Evolutionary conservation across 495 filamentous ascomycete genomes (phyloP).

Genomic region (Wilcoxina mikolae): DNA sequence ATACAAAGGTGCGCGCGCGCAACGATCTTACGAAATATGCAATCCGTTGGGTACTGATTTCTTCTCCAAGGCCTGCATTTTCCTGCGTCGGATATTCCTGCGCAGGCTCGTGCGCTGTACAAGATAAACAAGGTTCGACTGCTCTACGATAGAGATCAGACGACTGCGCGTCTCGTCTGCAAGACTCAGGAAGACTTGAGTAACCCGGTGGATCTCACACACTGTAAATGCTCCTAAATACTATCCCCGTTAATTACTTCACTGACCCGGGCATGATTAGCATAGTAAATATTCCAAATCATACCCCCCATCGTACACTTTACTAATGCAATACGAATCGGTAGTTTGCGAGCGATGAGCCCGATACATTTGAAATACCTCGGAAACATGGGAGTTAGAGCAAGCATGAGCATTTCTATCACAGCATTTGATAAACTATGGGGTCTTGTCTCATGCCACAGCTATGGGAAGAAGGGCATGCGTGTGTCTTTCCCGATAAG

Average conservation of each 20-base stretch:
- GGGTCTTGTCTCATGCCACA: constrained; percentile 82
- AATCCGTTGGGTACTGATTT: not conserved
- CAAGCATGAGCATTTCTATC: constrained; percentile 90
- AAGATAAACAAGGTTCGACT: constrained; percentile 66
- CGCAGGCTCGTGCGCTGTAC: constrained; percentile 69
- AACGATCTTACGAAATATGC: not conserved
- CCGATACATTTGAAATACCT: constrained; percentile 84
- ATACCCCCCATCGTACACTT: not conserved
- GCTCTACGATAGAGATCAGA: constrained; percentile 60
- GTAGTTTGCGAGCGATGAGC: constrained; percentile 61
- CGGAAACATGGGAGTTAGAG: constrained; percentile 75
- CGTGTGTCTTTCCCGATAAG: constrained; percentile 79
- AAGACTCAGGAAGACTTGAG: constrained; percentile 61
- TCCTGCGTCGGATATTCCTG: constrained; percentile 80
- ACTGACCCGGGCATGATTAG: not conserved
- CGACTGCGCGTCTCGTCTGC: constrained; percentile 71
- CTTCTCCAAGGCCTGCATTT: constrained; percentile 57
- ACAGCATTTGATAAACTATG: constrained; percentile 73
- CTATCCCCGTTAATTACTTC: not conserved
- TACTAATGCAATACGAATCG: not conserved
- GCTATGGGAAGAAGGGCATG: constrained; percentile 65
- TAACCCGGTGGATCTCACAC: constrained; percentile 66
- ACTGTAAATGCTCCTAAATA: constrained; percentile 41
- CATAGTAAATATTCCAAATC: constrained; percentile 4
- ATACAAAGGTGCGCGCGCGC: constrained; percentile 42